Conservation (phyloP, 345 rosid genomes). For the Mallotus nudiflorus region DNA sequence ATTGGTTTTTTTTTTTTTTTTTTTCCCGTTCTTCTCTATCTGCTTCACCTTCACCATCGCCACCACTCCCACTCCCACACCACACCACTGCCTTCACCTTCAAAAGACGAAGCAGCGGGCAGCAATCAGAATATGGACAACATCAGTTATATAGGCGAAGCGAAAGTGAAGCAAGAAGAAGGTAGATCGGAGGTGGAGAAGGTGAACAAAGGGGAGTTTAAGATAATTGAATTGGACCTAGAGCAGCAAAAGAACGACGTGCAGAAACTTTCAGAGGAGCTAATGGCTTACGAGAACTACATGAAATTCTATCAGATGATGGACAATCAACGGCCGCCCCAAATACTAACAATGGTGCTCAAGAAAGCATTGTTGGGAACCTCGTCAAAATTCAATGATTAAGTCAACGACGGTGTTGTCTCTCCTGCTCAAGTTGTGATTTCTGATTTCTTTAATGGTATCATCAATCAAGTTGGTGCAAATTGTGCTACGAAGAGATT, state of each 20-base stretch:
- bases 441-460: no score
- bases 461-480: no score
- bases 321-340: slow-evolving; percentile 50
- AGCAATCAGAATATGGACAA: slow-evolving; percentile 9
- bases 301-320: slow-evolving; percentile 79
- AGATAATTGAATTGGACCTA: slow-evolving; percentile 3
- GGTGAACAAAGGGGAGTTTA: slow-evolving; percentile 22
- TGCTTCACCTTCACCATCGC: no score
- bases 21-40: no score
- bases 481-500: no score
- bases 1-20: no score
- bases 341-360: slow-evolving; percentile 12
- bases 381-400: slow-evolving; percentile 62
- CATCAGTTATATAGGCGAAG: background rate
- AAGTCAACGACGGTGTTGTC: slow-evolving; percentile 24
- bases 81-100: no score
- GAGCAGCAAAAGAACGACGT: slow-evolving; percentile 44
- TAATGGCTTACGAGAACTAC: slow-evolving; percentile 66
- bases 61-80: no score
- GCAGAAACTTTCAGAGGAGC: slow-evolving; percentile 63
- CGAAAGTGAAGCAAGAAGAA: slow-evolving; percentile 9
- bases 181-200: slow-evolving; percentile 19
- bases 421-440: no score
- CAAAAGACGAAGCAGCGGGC: slow-evolving; percentile 15
- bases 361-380: slow-evolving; percentile 53